These are phyloP conservation scores for Wickerhamiella pararugosa DNA, from an alignment of 1,139 yeast genomes.

Conservation along the genomic window DNA sequence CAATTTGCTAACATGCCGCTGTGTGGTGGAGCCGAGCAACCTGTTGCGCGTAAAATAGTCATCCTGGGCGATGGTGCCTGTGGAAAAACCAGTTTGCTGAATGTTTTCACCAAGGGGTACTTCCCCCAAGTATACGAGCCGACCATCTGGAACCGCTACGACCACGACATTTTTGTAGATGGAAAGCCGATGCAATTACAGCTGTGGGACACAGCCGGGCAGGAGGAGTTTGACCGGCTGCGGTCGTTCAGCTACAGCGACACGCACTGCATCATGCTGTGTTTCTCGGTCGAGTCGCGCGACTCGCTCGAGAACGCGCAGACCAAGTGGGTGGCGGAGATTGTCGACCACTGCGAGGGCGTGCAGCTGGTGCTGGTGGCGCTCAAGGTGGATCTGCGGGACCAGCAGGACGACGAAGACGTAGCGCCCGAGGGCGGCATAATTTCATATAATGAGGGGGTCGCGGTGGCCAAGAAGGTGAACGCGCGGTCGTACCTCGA, in stretches of 20 bases:
- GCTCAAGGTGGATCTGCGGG: conserved; percentile 81
- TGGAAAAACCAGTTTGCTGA: conserved; percentile 79
- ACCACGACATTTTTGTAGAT: conserved; percentile 92
- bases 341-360: conserved; percentile 92
- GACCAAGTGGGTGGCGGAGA: conserved; percentile 92
- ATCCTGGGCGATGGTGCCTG: conserved; percentile 97
- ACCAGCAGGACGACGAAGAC: conserved; percentile 26
- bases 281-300: conserved; percentile 86
- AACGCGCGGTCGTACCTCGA: conserved; percentile 41
- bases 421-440: conserved; percentile 25
- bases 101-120: conserved; percentile 93
- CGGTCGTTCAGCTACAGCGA: conserved; percentile 84
- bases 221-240: conserved; percentile 90
- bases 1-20: conserved; percentile 35
- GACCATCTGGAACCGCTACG: conserved; percentile 93
- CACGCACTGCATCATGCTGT: conserved; percentile 92
- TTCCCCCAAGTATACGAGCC: conserved; percentile 98
- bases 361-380: conserved; percentile 90
- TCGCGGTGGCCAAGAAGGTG: conserved; percentile 69
- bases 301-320: conserved; percentile 93
- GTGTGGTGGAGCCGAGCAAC: conserved; percentile 54
- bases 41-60: conserved; percentile 82
- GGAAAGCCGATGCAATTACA: conserved; percentile 86
- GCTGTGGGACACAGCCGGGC: conserved; percentile 98
- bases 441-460: conserved; percentile 64